Evolutionary conservation across 176 grass and related monocot genomes (phyloP).

Genomic region (Musa itinerans): DNA sequence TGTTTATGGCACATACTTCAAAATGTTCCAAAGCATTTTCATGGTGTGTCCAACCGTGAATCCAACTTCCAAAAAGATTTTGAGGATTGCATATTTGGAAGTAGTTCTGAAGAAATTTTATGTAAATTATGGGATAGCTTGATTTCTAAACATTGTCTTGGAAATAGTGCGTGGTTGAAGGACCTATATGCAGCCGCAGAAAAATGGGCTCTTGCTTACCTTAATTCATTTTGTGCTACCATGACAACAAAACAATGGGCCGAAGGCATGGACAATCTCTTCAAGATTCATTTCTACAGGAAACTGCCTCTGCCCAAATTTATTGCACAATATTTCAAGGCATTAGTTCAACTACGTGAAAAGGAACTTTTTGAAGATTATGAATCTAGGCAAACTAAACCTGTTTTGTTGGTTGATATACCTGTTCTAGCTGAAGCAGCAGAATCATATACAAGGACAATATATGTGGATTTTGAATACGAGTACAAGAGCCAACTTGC

Average conservation of each 20-base stretch:
- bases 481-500: slow-evolving; percentile 47
- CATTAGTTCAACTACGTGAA: slow-evolving; percentile 34
- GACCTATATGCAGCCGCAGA: slow-evolving; percentile 23
- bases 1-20: slow-evolving; percentile 34
- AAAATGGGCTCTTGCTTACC: slow-evolving; percentile 25
- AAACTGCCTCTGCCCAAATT: slow-evolving; percentile 41
- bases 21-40: slow-evolving; percentile 24
- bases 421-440: slow-evolving; percentile 40
- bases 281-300: slow-evolving; percentile 23
- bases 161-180: slow-evolving; percentile 26
- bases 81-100: slow-evolving; percentile 30
- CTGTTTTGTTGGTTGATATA: slow-evolving; percentile 33
- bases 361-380: slow-evolving; percentile 34
- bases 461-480: slow-evolving; percentile 36
- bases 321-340: slow-evolving; percentile 39
- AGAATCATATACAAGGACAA: slow-evolving; percentile 27
- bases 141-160: slow-evolving; percentile 27
- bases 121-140: slow-evolving; percentile 30
- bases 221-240: slow-evolving; percentile 22
- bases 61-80: slow-evolving; percentile 31
- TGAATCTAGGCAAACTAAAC: slow-evolving; percentile 30
- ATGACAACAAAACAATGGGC: slow-evolving; percentile 33
- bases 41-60: slow-evolving; percentile 13
- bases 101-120: slow-evolving; percentile 30
- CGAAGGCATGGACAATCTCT: slow-evolving; percentile 32